Conservation (phyloP, 2,329 filamentous ascomycete species). For the Claviceps purpurea region DNA sequence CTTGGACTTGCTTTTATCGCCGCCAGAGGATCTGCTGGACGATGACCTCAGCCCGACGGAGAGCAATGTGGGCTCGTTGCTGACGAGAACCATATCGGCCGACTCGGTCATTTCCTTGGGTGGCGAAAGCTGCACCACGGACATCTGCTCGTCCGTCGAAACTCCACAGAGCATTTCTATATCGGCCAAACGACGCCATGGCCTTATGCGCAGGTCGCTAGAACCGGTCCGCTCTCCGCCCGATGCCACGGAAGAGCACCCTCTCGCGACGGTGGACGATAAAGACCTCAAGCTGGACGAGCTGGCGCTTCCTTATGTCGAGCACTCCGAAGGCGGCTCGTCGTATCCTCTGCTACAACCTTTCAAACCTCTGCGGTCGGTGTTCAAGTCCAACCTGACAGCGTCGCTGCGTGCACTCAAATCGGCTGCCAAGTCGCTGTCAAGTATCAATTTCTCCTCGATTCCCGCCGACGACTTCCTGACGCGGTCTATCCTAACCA, state of each 20-base stretch:
- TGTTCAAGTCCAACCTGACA: conserved; percentile 57
- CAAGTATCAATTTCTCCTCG: conserved; percentile 46
- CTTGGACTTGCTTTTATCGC: conserved; percentile 44
- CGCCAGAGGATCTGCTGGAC: conserved; percentile 43
- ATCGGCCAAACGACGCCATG: conserved; percentile 20
- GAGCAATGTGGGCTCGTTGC: conserved; percentile 35
- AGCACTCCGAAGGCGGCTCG: conserved; percentile 9
- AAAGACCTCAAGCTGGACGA: conserved; percentile 31
- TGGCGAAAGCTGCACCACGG: conserved; percentile 39
- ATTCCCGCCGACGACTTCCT: conserved; percentile 54
- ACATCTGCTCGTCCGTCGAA: conserved; percentile 33
- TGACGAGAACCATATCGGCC: conserved; percentile 41
- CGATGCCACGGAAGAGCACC: conserved; percentile 38
- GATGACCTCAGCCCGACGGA: conserved; percentile 37
- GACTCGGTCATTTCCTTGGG: conserved; percentile 49
- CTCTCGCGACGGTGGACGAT: conserved; percentile 25
- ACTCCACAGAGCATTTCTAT: conserved; percentile 30
- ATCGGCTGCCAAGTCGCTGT: conserved; percentile 51
- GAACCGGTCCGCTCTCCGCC: conserved; percentile 44
- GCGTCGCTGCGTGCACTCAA: conserved; percentile 51
- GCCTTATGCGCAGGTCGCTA: conserved; percentile 32
- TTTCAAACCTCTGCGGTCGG: conserved; percentile 39
- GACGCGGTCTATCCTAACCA: conserved; percentile 53
- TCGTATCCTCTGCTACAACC: conserved; percentile 18
- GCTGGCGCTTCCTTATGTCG: conserved; percentile 24